Base-by-base conservation (phyloP, 108 stramenopile genomes). In the Stephanodiscus triporus region DNA sequence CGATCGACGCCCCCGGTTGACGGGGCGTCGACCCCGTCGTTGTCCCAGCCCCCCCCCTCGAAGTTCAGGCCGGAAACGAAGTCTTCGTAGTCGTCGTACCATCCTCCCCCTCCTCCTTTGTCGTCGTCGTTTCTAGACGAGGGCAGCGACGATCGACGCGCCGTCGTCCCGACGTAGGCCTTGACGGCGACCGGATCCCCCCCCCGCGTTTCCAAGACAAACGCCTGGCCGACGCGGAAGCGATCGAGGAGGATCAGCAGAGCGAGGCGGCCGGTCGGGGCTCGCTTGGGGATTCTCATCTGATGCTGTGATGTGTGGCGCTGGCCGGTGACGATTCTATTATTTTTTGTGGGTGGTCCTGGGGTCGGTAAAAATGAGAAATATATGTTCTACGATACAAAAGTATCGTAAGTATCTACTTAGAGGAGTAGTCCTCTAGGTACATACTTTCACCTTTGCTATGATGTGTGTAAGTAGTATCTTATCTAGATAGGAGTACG, bases 21-120 rank as follows among this genome's bases (percentile, higher is more conserved):
- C 20, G 58, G 26, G 29, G 58, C 27, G 3, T 56, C 47, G 47
- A 40, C 58, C 11, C 42, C 66, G 30, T 34, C 47, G 29, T 49
- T 57, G 27, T 78, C 77, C 77, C 77, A 78, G 1, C 76, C 76
- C 17, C 68, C 69, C 11, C 71, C 59, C 0, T 71, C 56, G 50
- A 78, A 78, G 30, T 78, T 63, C 19, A 78, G 64, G 51, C 66
- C 66, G 38, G 43, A n/a, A 19, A 69, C 77, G 43, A 78, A 78
- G 40, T 78, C 77, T 23, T 78, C 77, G 54, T 78, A 78, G 42
- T 78, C 77, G 37, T 78, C 77, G 65, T 61, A 78, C 66, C 65
- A 78, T 0, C 68, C 68, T 26, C 32, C 67, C 4, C 63, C 40
- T 14, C 63, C 68, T 4, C 63, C 48, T n/a, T n/a, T n/a, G n/a